Evolutionary conservation across 1,284 basidiomycete genomes (phyloP).

Genomic region (Gymnopus androsaceus): DNA sequence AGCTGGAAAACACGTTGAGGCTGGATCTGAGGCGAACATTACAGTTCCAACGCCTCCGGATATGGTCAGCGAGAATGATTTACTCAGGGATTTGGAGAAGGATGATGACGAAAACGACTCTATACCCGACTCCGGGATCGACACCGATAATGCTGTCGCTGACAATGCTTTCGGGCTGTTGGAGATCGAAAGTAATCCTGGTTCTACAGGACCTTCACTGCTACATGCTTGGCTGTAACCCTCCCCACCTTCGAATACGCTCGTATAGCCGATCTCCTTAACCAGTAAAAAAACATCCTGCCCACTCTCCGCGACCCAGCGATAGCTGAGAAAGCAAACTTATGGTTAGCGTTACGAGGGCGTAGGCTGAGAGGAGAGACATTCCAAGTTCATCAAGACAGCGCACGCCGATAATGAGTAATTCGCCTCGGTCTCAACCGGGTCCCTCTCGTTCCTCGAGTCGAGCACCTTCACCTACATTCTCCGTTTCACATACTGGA

Average conservation of each 20-base stretch:
- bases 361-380: constrained; percentile 69
- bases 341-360: constrained; percentile 59
- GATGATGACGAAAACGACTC: no score
- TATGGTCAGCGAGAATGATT: no score
- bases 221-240: constrained; percentile 76
- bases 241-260: constrained; percentile 73
- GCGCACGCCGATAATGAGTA: no score
- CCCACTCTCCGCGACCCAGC: constrained; percentile 39
- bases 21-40: no score
- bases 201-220: constrained; percentile 63
- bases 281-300: constrained; percentile 46
- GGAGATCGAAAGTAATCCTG: constrained; percentile 4
- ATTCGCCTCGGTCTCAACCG: constrained; percentile 25
- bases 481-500: constrained; percentile 46
- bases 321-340: constrained; percentile 41
- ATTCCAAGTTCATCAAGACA: no score
- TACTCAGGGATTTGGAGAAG: no score
- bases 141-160: no score
- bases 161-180: constrained; percentile 9
- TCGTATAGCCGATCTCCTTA: constrained; percentile 54
- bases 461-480: constrained; percentile 64
- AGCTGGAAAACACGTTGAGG: no score
- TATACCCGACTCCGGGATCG: no score
- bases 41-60: no score
- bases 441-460: constrained; percentile 40